phyloP scores from a whole-genome alignment of 1,284 basidiomycete species.

The Peniophora sp. region DNA sequence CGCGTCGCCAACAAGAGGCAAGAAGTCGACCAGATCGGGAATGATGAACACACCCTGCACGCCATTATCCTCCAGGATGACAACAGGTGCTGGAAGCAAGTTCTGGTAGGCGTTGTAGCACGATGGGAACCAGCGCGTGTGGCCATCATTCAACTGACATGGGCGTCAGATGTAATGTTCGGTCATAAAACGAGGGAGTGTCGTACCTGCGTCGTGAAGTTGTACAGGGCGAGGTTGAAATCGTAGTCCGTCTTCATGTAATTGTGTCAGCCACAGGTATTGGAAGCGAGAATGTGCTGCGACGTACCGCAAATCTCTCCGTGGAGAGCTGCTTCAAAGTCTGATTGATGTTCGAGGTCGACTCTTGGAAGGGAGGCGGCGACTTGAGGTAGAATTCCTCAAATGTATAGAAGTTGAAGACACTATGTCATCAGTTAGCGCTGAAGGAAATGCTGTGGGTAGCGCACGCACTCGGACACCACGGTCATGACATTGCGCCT shows the following conservation, averaged over 20 bases:
- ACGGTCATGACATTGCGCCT: conserved; percentile 51
- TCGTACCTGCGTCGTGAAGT: conserved; percentile 49
- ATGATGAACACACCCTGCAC: conserved; percentile 44
- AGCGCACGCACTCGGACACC: conserved; percentile 21
- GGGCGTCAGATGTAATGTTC: not conserved
- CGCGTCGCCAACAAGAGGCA: conserved; percentile 33
- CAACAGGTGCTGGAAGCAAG: conserved; percentile 49
- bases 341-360: conserved; percentile 45
- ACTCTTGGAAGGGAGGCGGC: conserved; percentile 54
- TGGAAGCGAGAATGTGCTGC: not conserved
- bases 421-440: conserved; percentile 13
- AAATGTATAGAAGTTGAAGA: conserved; percentile 61
- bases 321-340: conserved; percentile 39
- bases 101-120: conserved; percentile 53
- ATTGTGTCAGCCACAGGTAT: not conserved
- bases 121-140: conserved; percentile 38
- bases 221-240: conserved; percentile 51
- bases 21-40: conserved; percentile 45
- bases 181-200: conserved; percentile 20
- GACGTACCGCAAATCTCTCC: conserved; percentile 36
- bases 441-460: not conserved
- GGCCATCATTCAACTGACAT: not conserved
- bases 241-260: conserved; percentile 46
- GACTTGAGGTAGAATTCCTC: conserved; percentile 55
- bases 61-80: conserved; percentile 45